phyloP scores from a whole-genome alignment of 169 alveolate genomes.

The Plasmodium relictum region DNA sequence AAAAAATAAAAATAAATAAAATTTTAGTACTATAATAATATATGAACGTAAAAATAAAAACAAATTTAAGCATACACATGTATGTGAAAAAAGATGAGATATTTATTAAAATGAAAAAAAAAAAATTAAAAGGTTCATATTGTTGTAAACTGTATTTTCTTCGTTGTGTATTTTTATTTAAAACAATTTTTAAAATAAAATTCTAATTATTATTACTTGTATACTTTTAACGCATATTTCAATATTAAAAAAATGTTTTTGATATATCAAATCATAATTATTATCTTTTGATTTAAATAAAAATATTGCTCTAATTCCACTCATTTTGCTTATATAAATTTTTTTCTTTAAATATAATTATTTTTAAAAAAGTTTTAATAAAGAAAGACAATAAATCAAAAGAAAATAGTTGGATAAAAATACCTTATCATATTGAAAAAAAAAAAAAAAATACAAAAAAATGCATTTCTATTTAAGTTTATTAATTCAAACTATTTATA shows the following conservation, averaged over 20 bases:
- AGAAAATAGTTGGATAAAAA: background rate
- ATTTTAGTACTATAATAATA: no score
- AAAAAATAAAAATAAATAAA: background rate
- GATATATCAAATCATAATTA: conserved; percentile 16
- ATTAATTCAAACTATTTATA: background rate
- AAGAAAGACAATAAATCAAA: conserved; percentile 2
- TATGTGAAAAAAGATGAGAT: background rate
- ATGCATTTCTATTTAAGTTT: background rate
- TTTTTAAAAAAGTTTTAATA: background rate
- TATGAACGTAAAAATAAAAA: background rate
- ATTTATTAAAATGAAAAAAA: background rate
- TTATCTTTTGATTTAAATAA: conserved; percentile 5
- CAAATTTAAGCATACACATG: background rate
- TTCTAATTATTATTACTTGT: conserved; percentile 11
- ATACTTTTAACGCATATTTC: conserved; percentile 30
- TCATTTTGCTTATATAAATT: conserved; percentile 5
- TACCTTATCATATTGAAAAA: background rate
- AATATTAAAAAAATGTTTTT: conserved; percentile 20
- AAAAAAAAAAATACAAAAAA: background rate
- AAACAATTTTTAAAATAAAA: background rate
- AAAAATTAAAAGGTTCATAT: background rate
- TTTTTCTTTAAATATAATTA: background rate
- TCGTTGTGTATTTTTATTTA: background rate
- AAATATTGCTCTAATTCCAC: conserved; percentile 30
- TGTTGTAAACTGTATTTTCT: background rate